These are phyloP conservation scores for Fistulifera solaris DNA, from an alignment of 108 stramenopile genomes.

Conservation along the genomic window DNA sequence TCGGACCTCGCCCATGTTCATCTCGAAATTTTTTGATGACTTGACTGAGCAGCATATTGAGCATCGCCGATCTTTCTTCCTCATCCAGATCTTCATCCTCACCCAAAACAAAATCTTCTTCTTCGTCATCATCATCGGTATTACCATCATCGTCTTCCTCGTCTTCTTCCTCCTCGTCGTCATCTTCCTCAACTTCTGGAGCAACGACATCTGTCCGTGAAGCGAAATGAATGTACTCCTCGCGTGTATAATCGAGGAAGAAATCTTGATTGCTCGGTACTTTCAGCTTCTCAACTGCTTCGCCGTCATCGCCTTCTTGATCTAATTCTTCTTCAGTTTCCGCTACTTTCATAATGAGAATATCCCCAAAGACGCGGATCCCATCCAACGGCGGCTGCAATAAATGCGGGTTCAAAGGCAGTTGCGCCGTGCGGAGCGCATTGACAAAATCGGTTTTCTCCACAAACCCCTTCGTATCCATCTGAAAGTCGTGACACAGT, in stretches of 20 bases:
- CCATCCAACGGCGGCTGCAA: slow-evolving; percentile 76
- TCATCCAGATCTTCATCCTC: slow-evolving; percentile 36
- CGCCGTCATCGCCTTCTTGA: slow-evolving; percentile 25
- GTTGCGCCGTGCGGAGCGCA: slow-evolving; percentile 10
- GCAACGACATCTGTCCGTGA: slow-evolving; percentile 67
- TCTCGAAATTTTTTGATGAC: slow-evolving; percentile 68
- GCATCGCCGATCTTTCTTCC: slow-evolving; percentile 61
- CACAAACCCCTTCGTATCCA: slow-evolving; percentile 17
- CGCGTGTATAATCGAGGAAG: slow-evolving; percentile 75
- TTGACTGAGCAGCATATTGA: slow-evolving; percentile 74
- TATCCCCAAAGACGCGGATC: slow-evolving; percentile 58
- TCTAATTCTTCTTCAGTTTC: slow-evolving; percentile 52
- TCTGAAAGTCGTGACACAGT: slow-evolving; percentile 20
- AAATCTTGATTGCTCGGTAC: slow-evolving; percentile 67
- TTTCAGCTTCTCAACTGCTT: slow-evolving; percentile 5
- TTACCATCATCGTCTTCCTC: slow-evolving; percentile 17
- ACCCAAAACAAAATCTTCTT: slow-evolving; percentile 14
- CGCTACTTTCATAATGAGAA: slow-evolving; percentile 71
- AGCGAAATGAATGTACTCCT: slow-evolving; percentile 67
- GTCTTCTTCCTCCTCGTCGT: slow-evolving; percentile 18
- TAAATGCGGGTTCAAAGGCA: slow-evolving; percentile 56
- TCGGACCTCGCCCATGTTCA: slow-evolving; percentile 76
- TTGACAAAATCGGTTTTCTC: slow-evolving; percentile 33
- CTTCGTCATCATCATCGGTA: slow-evolving; percentile 25
- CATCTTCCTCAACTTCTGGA: slow-evolving; percentile 16